Evolutionary conservation across 2,329 filamentous ascomycete species (phyloP).

Genomic region (Lasiodiplodia sp.): DNA sequence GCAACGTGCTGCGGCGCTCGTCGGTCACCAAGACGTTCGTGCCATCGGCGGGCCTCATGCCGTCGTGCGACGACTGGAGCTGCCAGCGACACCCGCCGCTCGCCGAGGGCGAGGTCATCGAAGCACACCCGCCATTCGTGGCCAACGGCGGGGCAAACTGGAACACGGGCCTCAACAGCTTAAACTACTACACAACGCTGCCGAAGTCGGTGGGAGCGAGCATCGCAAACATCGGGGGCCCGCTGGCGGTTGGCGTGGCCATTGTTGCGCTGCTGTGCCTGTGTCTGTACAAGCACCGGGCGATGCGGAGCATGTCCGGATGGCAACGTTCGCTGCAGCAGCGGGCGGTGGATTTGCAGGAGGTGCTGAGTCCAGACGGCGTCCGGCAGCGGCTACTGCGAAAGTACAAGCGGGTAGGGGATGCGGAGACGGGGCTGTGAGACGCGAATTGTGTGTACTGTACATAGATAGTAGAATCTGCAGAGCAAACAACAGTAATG

Average conservation of each 20-base stretch:
- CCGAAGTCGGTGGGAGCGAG: slow-evolving; percentile 27
- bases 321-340: slow-evolving; percentile 30
- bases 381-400: slow-evolving; percentile 18
- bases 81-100: slow-evolving; percentile 36
- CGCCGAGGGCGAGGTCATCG: slow-evolving; percentile 31
- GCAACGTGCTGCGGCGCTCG: slow-evolving; percentile 40
- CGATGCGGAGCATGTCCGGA: slow-evolving; percentile 28
- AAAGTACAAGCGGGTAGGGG: slow-evolving; percentile 26
- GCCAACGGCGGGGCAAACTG: slow-evolving; percentile 29
- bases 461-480: not conserved
- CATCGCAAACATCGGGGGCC: slow-evolving; percentile 26
- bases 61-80: slow-evolving; percentile 42
- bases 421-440: slow-evolving; percentile 25
- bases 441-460: not conserved
- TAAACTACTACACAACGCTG: slow-evolving; percentile 26
- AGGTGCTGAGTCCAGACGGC: slow-evolving; percentile 21
- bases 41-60: slow-evolving; percentile 40
- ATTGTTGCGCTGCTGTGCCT: slow-evolving; percentile 21
- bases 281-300: slow-evolving; percentile 30
- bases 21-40: slow-evolving; percentile 46
- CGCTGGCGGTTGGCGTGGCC: slow-evolving; percentile 16
- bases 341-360: slow-evolving; percentile 24
- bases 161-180: slow-evolving; percentile 30
- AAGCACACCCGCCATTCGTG: slow-evolving; percentile 27
- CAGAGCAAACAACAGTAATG: slow-evolving; percentile 17